A percentile compares a stretch with the other conserved stretches of the same genome.
Conservation (phyloP, 1,139 yeast species). For the Geotrichum fermentans region DNA sequence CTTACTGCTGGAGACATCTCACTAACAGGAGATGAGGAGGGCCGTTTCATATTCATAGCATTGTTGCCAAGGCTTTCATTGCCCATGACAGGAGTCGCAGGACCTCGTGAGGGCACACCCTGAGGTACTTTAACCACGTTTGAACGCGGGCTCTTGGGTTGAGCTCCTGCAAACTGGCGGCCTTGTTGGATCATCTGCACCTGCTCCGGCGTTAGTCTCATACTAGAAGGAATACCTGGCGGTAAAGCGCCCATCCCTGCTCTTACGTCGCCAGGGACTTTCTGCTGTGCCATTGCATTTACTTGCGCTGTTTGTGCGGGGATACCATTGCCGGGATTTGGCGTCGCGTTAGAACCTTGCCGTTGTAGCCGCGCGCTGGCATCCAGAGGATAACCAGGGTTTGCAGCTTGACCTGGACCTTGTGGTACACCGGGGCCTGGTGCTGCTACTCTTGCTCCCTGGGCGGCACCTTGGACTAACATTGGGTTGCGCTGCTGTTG, state of each 20-base stretch:
- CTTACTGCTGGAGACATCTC: not conserved
- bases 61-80: slow-evolving; percentile 8
- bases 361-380: too few species aligned
- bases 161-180: slow-evolving; percentile 29
- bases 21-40: not conserved
- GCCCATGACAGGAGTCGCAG: not conserved
- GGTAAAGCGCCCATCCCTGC: not conserved
- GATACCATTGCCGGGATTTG: not conserved
- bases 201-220: slow-evolving; percentile 15
- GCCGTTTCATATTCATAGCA: slow-evolving; percentile 12
- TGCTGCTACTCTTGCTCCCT: not conserved
- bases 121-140: slow-evolving; percentile 12
- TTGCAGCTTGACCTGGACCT: slow-evolving; percentile 41
- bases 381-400: slow-evolving; percentile 84
- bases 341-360: not conserved
- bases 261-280: not conserved
- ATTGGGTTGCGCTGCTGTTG: slow-evolving; percentile 9
- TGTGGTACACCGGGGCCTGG: slow-evolving; percentile 31
- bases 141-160: slow-evolving; percentile 32
- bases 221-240: not conserved
- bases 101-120: slow-evolving; percentile 1
- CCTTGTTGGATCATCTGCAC: slow-evolving; percentile 27
- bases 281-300: slow-evolving; percentile 1
- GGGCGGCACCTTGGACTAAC: not conserved
- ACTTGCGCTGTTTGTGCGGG: not conserved